A percentile compares a stretch with the other conserved stretches of the same genome.
These are phyloP conservation scores for Cladobotryum mycophilum DNA, from an alignment of 2,329 filamentous ascomycete genomes.

Conservation along the genomic window DNA sequence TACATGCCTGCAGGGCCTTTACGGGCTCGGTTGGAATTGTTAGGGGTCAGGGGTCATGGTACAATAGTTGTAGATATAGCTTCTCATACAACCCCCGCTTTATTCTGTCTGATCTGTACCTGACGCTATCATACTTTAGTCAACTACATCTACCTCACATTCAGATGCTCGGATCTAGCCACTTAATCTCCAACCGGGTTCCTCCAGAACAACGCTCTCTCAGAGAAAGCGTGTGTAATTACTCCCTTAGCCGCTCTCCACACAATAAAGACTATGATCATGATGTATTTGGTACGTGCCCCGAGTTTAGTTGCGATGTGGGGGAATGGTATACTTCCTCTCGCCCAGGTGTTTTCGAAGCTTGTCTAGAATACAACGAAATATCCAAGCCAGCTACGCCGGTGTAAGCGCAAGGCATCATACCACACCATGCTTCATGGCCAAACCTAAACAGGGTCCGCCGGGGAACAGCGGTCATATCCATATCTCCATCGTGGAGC, in stretches of 20 bases:
- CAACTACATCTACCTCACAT: conserved; percentile 94
- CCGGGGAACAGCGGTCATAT: conserved; percentile 95
- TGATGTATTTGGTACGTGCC: conserved; percentile 73
- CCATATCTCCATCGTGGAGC: conserved; percentile 82
- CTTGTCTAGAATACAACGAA: conserved; percentile 85
- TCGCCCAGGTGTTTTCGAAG: conserved; percentile 91
- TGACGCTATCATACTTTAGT: conserved; percentile 41
- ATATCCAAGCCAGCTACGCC: too few species aligned
- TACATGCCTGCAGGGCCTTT: conserved; percentile 76
- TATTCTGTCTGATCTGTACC: background rate
- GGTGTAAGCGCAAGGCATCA: conserved; percentile 79
- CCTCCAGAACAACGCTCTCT: conserved; percentile 67
- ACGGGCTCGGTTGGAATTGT: conserved; percentile 59
- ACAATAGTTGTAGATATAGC: conserved; percentile 82
- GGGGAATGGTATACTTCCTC: conserved; percentile 96
- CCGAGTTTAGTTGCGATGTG: conserved; percentile 70
- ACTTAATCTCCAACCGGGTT: conserved; percentile 65
- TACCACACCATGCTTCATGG: conserved; percentile 98
- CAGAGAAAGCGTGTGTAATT: conserved; percentile 94
- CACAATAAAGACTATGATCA: conserved; percentile 94
- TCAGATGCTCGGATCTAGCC: conserved; percentile 57
- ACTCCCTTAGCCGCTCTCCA: conserved; percentile 77
- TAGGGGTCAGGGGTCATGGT: conserved; percentile 61
- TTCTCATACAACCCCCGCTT: background rate
- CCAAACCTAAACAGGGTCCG: conserved; percentile 86